phyloP scores from a whole-genome alignment of 352 stramenopile genomes.

The Pythium insidiosum region DNA sequence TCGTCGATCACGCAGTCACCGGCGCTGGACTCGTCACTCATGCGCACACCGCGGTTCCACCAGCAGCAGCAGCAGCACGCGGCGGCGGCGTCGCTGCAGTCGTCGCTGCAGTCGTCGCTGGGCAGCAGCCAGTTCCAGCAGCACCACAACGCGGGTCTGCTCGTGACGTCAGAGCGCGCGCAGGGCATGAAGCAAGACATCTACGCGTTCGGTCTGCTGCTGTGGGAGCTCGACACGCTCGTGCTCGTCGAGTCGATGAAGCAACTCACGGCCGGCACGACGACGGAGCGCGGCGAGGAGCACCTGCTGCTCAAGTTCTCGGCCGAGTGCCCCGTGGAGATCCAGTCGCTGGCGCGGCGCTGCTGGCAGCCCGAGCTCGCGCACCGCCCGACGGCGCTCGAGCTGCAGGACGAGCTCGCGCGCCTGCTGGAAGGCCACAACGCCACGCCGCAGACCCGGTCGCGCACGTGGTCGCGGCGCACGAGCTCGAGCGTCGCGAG shows the following conservation, averaged over 20 bases:
- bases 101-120: not conserved
- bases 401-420: constrained; percentile 70
- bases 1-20: constrained; percentile 25
- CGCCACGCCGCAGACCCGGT: constrained; percentile 17
- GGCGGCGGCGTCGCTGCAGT: not conserved
- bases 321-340: constrained; percentile 41
- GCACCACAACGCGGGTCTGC: no score
- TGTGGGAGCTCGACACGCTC: constrained; percentile 77
- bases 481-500: constrained; percentile 27
- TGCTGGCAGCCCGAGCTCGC: constrained; percentile 51
- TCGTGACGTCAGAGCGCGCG: no score
- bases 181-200: constrained; percentile 31
- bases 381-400: constrained; percentile 46
- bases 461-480: constrained; percentile 38
- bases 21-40: constrained; percentile 11
- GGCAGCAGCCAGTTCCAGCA: constrained; percentile 1
- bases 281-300: constrained; percentile 18
- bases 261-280: constrained; percentile 18
- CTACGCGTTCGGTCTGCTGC: constrained; percentile 61
- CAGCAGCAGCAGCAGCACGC: not conserved
- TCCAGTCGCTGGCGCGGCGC: constrained; percentile 39
- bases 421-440: constrained; percentile 56
- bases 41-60: no score
- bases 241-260: constrained; percentile 48
- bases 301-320: constrained; percentile 59